A percentile compares a stretch with the other conserved stretches of the same genome.
These are phyloP conservation scores for Pelargonium australe DNA, from an alignment of 441 rosid species.

Conservation along the genomic window DNA sequence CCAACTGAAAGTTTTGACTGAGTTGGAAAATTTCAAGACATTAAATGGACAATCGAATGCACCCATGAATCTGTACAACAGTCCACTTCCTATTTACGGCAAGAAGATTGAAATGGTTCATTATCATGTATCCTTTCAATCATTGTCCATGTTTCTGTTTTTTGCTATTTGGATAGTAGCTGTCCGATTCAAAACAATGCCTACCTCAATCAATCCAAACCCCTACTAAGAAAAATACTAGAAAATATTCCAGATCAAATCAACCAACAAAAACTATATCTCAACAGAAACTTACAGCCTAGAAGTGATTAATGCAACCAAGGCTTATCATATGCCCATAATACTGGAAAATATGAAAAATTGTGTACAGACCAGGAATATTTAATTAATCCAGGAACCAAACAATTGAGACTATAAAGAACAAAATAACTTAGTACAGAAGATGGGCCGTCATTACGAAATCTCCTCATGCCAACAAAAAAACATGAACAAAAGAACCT, in stretches of 20 bases:
- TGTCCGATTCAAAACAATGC: background rate
- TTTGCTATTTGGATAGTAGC: background rate
- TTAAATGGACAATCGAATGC: too few species aligned
- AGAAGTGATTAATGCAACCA: too few species aligned
- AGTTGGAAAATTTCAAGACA: background rate
- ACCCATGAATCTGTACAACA: background rate
- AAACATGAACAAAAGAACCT: background rate
- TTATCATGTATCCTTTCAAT: background rate
- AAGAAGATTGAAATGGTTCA: background rate
- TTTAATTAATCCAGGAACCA: background rate
- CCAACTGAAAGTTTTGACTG: background rate
- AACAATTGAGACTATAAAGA: background rate
- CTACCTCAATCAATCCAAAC: background rate
- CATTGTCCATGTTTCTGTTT: background rate
- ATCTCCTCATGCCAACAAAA: background rate
- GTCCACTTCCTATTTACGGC: background rate
- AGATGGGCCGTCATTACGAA: background rate
- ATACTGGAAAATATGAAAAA: slow-evolving; percentile 1
- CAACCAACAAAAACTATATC: background rate
- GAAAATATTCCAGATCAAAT: slow-evolving; percentile 2
- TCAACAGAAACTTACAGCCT: background rate
- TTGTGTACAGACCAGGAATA: background rate
- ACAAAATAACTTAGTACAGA: background rate
- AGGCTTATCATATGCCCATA: background rate
- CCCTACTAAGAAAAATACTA: background rate